These are phyloP conservation scores for Phanerodontia chrysosporium DNA, from an alignment of 768 basidiomycete species.

Conservation along the genomic window DNA sequence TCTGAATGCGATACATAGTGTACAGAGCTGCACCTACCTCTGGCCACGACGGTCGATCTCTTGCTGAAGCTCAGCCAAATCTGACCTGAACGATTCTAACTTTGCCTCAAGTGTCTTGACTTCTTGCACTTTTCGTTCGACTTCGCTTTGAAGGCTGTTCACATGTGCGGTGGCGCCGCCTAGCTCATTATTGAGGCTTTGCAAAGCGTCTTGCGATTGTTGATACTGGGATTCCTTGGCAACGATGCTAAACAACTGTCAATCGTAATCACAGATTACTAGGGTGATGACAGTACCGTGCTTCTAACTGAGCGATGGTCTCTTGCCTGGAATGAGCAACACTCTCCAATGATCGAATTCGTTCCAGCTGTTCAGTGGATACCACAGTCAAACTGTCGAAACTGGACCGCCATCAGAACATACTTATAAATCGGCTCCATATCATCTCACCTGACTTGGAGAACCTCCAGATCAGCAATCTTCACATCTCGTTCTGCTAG, in stretches of 20 bases:
- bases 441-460: constrained; percentile 12
- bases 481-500: constrained; percentile 1
- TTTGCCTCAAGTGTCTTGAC: background rate
- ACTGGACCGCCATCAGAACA: background rate
- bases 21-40: constrained; percentile 8
- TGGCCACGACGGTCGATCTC: constrained; percentile 6
- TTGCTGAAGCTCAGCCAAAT: constrained; percentile 2
- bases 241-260: background rate
- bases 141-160: background rate
- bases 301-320: background rate
- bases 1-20: background rate
- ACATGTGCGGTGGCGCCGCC: constrained; percentile 10
- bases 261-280: background rate
- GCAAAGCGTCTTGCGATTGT: background rate
- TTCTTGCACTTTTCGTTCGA: background rate
- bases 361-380: background rate
- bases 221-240: background rate
- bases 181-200: constrained; percentile 11
- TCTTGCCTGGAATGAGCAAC: constrained; percentile 2
- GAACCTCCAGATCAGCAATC: constrained; percentile 5
- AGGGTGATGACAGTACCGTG: background rate
- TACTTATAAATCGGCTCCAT: background rate
- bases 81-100: background rate
- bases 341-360: constrained; percentile 3
- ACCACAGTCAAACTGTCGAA: background rate